A percentile compares a stretch with the other conserved stretches of the same genome.
Conservation (phyloP, 2,329 filamentous ascomycete species). For the Lasiodiplodia citricola region DNA sequence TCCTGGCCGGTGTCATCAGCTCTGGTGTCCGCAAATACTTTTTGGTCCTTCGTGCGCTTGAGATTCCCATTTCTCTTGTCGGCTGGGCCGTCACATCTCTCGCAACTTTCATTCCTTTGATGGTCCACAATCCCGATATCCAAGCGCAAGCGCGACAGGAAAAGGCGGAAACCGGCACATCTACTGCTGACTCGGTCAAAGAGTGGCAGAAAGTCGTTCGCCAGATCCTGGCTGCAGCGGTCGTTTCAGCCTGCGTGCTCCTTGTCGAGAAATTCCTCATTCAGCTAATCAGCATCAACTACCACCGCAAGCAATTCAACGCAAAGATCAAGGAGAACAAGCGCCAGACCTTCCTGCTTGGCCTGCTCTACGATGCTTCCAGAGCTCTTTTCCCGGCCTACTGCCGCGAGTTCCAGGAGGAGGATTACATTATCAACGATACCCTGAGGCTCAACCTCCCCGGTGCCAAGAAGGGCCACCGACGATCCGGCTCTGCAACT, state of each 20-base stretch:
- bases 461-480: constrained; percentile 57
- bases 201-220: constrained; percentile 63
- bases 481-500: constrained; percentile 67
- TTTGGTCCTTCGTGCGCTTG: constrained; percentile 61
- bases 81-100: constrained; percentile 65
- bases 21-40: constrained; percentile 69
- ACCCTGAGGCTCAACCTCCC: constrained; percentile 66
- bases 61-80: constrained; percentile 65
- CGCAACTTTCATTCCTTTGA: constrained; percentile 57
- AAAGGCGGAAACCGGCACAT: neutral
- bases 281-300: constrained; percentile 83
- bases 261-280: constrained; percentile 79
- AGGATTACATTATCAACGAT: constrained; percentile 91
- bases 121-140: constrained; percentile 43
- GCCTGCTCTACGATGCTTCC: constrained; percentile 88
- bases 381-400: constrained; percentile 89
- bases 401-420: constrained; percentile 86
- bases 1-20: constrained; percentile 67
- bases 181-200: constrained; percentile 34
- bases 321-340: constrained; percentile 88
- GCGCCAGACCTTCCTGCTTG: constrained; percentile 79
- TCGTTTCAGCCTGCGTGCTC: constrained; percentile 72
- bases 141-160: constrained; percentile 27
- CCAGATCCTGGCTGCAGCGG: constrained; percentile 68
- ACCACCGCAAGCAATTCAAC: constrained; percentile 83